phyloP scores from a whole-genome alignment of 805 yeast genomes.

The Wickerhamiella vanderwaltii region DNA sequence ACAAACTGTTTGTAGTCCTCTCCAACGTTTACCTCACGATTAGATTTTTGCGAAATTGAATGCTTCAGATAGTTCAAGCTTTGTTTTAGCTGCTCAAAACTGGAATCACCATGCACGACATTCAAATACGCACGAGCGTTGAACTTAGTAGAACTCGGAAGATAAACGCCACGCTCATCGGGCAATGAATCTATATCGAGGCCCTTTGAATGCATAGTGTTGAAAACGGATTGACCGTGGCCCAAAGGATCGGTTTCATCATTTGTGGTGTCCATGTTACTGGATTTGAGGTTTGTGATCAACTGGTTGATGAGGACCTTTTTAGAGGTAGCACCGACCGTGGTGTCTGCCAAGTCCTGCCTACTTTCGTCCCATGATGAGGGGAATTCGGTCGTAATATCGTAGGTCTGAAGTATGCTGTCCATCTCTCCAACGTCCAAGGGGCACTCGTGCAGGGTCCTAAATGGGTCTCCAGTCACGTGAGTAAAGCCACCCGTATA shows the following conservation, averaged over 20 bases:
- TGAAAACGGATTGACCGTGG: constrained; percentile 35
- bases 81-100: constrained; percentile 37
- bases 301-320: constrained; percentile 23
- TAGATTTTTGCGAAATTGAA: constrained; percentile 38
- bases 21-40: constrained; percentile 39
- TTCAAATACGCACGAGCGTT: constrained; percentile 45
- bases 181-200: constrained; percentile 24
- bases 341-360: constrained; percentile 1
- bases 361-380: constrained; percentile 17
- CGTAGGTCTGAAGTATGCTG: constrained; percentile 17
- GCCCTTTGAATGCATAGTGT: constrained; percentile 32
- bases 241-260: constrained; percentile 47
- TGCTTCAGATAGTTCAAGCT: constrained; percentile 40
- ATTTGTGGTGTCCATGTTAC: constrained; percentile 8
- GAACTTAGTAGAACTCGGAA: constrained; percentile 41
- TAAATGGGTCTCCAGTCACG: not conserved
- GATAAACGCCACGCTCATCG: constrained; percentile 38
- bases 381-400: constrained; percentile 18
- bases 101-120: constrained; percentile 43
- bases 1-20: constrained; percentile 54
- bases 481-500: too few species aligned
- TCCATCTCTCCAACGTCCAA: constrained; percentile 5
- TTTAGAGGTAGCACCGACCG: constrained; percentile 14
- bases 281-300: constrained; percentile 17
- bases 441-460: not conserved